phyloP scores from a whole-genome alignment of 768 basidiomycete species.

The Xanthoconium purpureum region DNA sequence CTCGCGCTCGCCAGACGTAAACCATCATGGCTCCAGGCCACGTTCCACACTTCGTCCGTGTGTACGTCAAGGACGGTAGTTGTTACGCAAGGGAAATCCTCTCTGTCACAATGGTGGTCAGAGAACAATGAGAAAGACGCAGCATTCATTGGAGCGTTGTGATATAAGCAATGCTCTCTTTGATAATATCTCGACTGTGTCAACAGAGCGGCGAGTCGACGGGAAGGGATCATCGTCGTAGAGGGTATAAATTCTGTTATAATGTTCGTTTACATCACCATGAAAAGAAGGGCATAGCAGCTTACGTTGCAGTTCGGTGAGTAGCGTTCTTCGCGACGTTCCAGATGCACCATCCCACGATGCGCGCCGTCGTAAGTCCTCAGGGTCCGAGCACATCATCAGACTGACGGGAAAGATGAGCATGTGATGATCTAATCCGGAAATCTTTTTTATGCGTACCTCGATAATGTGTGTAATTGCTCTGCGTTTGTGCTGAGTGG shows the following conservation, averaged over 20 bases:
- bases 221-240: constrained; percentile 87
- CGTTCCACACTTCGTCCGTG: constrained; percentile 91
- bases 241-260: constrained; percentile 81
- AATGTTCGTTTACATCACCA: not conserved
- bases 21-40: constrained; percentile 94
- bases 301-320: constrained; percentile 81
- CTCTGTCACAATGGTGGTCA: constrained; percentile 81
- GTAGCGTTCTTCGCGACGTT: constrained; percentile 69
- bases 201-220: constrained; percentile 80
- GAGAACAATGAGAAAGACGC: constrained; percentile 76
- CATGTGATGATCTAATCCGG: constrained; percentile 9
- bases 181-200: constrained; percentile 84
- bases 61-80: constrained; percentile 85
- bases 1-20: constrained; percentile 81
- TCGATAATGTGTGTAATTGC: constrained; percentile 82
- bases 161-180: constrained; percentile 79
- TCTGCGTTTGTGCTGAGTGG: constrained; percentile 77
- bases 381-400: constrained; percentile 88
- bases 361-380: constrained; percentile 77
- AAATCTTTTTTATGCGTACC: constrained; percentile 45
- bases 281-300: not conserved
- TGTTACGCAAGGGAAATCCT: constrained; percentile 80
- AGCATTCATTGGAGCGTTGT: constrained; percentile 62
- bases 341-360: constrained; percentile 89
- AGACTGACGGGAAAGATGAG: constrained; percentile 46